Conservation (phyloP, 306 rosid species). For the Quercus agrifolia region DNA sequence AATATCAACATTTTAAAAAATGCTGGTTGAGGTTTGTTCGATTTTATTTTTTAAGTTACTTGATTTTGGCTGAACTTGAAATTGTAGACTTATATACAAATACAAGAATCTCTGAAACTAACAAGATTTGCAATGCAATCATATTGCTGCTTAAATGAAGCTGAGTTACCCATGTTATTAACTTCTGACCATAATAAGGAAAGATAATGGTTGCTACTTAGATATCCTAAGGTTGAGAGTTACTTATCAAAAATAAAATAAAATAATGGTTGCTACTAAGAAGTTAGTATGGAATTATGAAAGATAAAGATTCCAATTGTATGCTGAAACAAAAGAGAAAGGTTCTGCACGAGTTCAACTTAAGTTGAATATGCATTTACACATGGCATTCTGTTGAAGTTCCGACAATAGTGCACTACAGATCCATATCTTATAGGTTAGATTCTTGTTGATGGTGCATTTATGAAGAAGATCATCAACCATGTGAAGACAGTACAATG, state of each 20-base stretch:
- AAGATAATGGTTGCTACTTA: not conserved
- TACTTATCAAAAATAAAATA: too few relatives aligned
- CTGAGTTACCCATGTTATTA: not conserved
- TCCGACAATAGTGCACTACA: not conserved
- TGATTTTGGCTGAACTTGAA: not conserved
- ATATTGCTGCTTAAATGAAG: not conserved
- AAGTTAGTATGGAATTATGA: not conserved
- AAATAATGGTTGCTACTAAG: not conserved
- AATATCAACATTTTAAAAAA: too few relatives aligned
- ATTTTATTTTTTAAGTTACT: not conserved
- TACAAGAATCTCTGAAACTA: not conserved
- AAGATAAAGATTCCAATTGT: not conserved
- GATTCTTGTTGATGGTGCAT: not conserved
- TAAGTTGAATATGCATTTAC: not conserved
- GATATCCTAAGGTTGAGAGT: too few relatives aligned
- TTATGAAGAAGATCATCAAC: not conserved
- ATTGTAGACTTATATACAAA: not conserved
- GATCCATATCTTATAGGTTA: not conserved
- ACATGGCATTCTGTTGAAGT: too few relatives aligned
- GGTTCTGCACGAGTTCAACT: not conserved
- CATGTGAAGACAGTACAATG: not conserved
- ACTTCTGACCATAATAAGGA: not conserved
- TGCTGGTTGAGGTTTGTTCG: not conserved
- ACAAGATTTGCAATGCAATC: not conserved
- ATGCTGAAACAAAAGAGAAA: not conserved